Base-by-base conservation (phyloP, 2,329 filamentous ascomycete genomes). In the Trichophyton rubrum region DNA sequence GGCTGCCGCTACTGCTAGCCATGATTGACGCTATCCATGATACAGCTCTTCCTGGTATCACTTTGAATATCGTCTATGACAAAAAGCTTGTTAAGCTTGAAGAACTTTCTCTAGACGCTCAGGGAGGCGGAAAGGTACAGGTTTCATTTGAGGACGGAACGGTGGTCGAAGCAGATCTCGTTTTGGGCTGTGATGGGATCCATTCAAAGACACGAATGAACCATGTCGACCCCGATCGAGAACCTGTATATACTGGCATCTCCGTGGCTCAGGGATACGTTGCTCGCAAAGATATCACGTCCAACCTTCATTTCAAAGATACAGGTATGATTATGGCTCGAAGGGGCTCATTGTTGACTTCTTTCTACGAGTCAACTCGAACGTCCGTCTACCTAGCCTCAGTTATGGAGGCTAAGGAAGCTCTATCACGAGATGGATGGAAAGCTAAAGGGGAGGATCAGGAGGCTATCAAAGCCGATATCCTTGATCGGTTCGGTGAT, bases 111-210 rank as follows among this genome's bases (percentile, higher is more conserved):
- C 69, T 1, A 68, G 71, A 3, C 67, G 85, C 67, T 0, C 78
- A 81, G 59, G 71, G 69, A 0, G 69, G 73, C 0, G 60, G 73
- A 0, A 67, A 67, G 0, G 78, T 83, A 0, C 74, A 69, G 0
- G 80, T 79, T 64, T 72, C 72, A 11, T 80, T 84, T 60, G 68
- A 68, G 0, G 77, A 82, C 59, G 80, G 79, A 1, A 72, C 72
- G 0, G 71, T 66, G 0, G 71, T 65, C 1, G 68, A 65, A 0
- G 78, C 79, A 0, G 64, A 70, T 1, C 66, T 82, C 11, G 74
- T 85, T 0, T 72, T 85, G 15, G 82, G 81, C 0, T 80, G 81
- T 0, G 82, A 85, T 61, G 82, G 83, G 0, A 85, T 85, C 57
- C 80, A 85, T 66, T 84, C 81, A 0, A 73, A 71, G 0, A 79